Base-by-base conservation (phyloP, 169 alveolate genomes). In the Ichthyophthirius multifiliis region DNA sequence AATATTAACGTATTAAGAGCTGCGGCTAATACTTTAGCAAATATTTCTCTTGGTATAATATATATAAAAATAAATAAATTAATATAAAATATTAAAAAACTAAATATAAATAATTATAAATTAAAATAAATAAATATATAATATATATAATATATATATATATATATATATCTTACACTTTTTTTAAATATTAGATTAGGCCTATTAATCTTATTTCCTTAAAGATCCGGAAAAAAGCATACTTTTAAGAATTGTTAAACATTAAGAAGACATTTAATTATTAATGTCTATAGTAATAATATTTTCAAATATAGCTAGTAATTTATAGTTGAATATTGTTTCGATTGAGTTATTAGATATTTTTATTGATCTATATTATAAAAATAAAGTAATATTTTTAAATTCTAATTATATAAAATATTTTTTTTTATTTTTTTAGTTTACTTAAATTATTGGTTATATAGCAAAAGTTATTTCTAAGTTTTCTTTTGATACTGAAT, bases 161-260 rank as follows among this genome's bases (percentile, higher is more conserved):
- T n/a, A n/a, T n/a, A n/a, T n/a, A n/a, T n/a, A n/a, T n/a, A n/a
- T n/a, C n/a, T n/a, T n/a, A n/a, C n/a, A n/a, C n/a, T 34, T 27
- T 34, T 3, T n/a, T 65, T 5, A 4, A 30, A 10, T n/a, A 18
- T 5, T 6, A 31, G 86, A 81, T 73, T 82, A 81, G n/a, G 43
- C 39, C 4, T 81, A 67, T 41, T 81, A 81, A 41, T 27, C 27
- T 7, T 35, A 67, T 13, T 81, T 81, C 31, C 63, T 81, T 16
- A 67, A 55, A 55, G 86, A 81, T 55, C 86, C 86, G 27, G 86
- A 81, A 73, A 81, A 81, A 81, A 81, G 75, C 1, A 81, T 81
- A 9, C 43, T 81, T 5, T 62, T 81, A 1, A 67, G 44, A 39
- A 47, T 81, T 13, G 6, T 81, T 5, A 55, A 73, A 5, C 37